phyloP scores from a whole-genome alignment of 2,329 filamentous ascomycete genomes.

The Sphaerulina musiva region DNA sequence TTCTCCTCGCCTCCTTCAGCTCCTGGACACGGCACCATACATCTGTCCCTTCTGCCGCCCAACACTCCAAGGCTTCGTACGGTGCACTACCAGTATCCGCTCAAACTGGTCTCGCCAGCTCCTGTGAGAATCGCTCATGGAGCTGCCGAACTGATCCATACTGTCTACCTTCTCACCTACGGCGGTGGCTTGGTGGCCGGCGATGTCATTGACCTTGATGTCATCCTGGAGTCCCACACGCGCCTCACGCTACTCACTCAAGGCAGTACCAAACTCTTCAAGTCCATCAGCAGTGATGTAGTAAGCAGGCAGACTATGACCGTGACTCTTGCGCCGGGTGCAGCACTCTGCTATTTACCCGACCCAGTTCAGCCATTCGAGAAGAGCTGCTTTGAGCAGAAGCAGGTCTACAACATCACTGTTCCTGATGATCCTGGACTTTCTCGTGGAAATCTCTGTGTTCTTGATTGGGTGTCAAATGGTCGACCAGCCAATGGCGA shows the following conservation, averaged over 20 bases:
- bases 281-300: constrained; percentile 52
- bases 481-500: constrained; percentile 80
- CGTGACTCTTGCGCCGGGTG: constrained; percentile 43
- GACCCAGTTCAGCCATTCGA: constrained; percentile 92
- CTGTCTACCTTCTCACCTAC: constrained; percentile 88
- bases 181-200: constrained; percentile 88
- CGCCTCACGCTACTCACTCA: constrained; percentile 57
- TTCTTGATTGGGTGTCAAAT: constrained; percentile 91
- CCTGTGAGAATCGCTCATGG: constrained; percentile 44
- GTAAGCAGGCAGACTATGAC: constrained; percentile 37
- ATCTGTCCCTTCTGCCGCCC: constrained; percentile 65
- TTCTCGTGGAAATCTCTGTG: constrained; percentile 54
- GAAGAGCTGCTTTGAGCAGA: constrained; percentile 75
- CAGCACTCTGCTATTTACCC: constrained; percentile 62
- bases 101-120: constrained; percentile 83
- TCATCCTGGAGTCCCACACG: constrained; percentile 58
- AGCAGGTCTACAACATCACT: constrained; percentile 63
- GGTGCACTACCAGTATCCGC: constrained; percentile 83
- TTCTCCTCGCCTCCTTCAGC: constrained; percentile 67
- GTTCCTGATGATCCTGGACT: constrained; percentile 6
- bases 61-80: constrained; percentile 63
- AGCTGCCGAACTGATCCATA: constrained; percentile 52
- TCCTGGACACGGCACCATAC: constrained; percentile 71
- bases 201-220: constrained; percentile 67
- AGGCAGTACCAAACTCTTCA: constrained; percentile 95